Conservation (phyloP, 2,329 filamentous ascomycete genomes). For the Microcera coccophila region DNA sequence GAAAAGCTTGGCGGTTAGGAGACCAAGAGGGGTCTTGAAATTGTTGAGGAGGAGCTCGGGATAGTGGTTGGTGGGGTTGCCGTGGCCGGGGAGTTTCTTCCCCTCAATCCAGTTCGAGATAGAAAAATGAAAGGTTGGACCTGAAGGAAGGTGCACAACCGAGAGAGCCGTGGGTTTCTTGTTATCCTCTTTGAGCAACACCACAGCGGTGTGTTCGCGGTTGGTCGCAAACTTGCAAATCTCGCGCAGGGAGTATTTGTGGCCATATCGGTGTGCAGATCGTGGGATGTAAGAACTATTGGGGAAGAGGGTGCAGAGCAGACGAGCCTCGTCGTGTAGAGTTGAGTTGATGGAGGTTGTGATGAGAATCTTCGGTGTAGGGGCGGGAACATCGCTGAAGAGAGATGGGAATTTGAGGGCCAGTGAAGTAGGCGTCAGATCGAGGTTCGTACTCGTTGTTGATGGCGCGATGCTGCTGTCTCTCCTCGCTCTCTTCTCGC, state of each 20-base stretch:
- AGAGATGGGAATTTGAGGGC: slow-evolving; percentile 60
- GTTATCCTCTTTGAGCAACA: slow-evolving; percentile 83
- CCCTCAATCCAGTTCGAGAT: slow-evolving; percentile 89
- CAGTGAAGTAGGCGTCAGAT: slow-evolving; percentile 58
- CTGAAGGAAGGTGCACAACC: slow-evolving; percentile 75
- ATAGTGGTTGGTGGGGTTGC: slow-evolving; percentile 80
- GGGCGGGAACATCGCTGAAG: slow-evolving; percentile 56
- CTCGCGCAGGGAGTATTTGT: slow-evolving; percentile 90
- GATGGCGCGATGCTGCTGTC: slow-evolving; percentile 54
- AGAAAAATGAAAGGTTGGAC: slow-evolving; percentile 89
- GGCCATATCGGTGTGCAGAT: slow-evolving; percentile 74
- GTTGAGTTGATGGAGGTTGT: slow-evolving; percentile 88
- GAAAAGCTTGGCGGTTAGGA: slow-evolving; percentile 83
- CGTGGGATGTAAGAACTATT: slow-evolving; percentile 84
- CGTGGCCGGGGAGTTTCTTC: slow-evolving; percentile 83
- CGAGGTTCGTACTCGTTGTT: slow-evolving; percentile 60
- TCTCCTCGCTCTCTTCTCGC: slow-evolving; percentile 42
- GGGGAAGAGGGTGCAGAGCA: slow-evolving; percentile 79
- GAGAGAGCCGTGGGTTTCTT: slow-evolving; percentile 81
- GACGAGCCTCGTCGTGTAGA: slow-evolving; percentile 75
- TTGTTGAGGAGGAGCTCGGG: slow-evolving; percentile 90
- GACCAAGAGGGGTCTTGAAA: slow-evolving; percentile 86
- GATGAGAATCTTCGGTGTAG: slow-evolving; percentile 78
- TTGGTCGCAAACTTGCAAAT: slow-evolving; percentile 83
- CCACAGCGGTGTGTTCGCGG: slow-evolving; percentile 75